Conservation (phyloP, 352 stramenopile genomes). For the Phytopythium litorale region DNA sequence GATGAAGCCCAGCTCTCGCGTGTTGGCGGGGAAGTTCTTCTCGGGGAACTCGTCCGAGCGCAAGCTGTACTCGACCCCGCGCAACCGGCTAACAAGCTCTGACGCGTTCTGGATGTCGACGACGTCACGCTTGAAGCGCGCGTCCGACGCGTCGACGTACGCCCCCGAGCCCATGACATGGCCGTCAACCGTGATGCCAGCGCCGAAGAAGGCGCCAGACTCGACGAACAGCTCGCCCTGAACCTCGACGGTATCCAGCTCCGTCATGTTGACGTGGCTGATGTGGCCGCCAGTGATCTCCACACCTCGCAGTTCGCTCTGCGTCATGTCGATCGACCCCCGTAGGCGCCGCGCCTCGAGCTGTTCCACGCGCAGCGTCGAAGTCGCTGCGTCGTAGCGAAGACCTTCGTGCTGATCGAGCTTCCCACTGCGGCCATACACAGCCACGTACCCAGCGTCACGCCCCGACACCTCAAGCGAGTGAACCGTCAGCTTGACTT, state of each 20-base stretch:
- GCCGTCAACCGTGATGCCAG: conserved; percentile 80
- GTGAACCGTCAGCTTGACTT: conserved; percentile 63
- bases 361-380: conserved; percentile 35
- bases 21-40: conserved; percentile 30
- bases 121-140: conserved; percentile 82
- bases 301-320: conserved; percentile 61
- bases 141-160: conserved; percentile 89
- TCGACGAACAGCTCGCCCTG: conserved; percentile 80
- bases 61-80: conserved; percentile 73
- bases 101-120: conserved; percentile 39
- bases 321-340: conserved; percentile 76
- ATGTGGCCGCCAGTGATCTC: conserved; percentile 76
- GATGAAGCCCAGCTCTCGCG: conserved; percentile 80
- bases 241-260: conserved; percentile 65
- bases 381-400: conserved; percentile 49
- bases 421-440: conserved; percentile 71
- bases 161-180: conserved; percentile 89
- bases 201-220: conserved; percentile 79
- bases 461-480: conserved; percentile 60
- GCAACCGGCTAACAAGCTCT: conserved; percentile 38
- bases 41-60: conserved; percentile 31
- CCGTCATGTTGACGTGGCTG: conserved; percentile 75
- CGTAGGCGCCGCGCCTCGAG: conserved; percentile 44
- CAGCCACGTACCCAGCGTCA: conserved; percentile 43
- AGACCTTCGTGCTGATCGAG: conserved; percentile 55